Evolutionary conservation across 2,329 filamentous ascomycete species (phyloP), one percentile per base, ranked within the genome.

Genomic region (Pestalotiopsis sp.): DNA sequence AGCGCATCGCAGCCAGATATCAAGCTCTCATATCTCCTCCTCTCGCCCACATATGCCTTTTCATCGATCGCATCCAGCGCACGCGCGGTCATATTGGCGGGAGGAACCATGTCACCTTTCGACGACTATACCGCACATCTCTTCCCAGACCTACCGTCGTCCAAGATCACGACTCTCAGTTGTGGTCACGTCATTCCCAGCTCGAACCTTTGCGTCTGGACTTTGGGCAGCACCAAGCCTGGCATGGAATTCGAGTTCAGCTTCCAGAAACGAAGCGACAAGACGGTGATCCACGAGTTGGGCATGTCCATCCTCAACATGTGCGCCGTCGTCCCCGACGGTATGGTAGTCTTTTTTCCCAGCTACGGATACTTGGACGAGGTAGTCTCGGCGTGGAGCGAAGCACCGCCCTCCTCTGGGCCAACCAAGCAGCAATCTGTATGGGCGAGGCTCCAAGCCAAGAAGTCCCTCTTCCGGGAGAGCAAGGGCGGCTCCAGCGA

Each of bases 81-180:
- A 0, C 87, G 94, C 69, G 93, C 95, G 2, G 92, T 99, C 3
- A 92, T 99, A 57, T 84, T 99, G 3, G 96, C 95, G 0, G 96
- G 96, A 69, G 96, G 96, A 25, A 99, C 96, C 31, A 98, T 99
- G 96, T 97, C 96, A 2, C 96, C 96, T 0, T 97, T 98, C 83
- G 89, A 91, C 27, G 96, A 98, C 81, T 99, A 97, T 80, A 90
- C 88, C 45, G 87, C 92, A 4, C 93, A 98, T 74, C 85, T 99
- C 0, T 96, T 99, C 71, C 93, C 95, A 0, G 91, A 93, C 63
- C 79, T 97, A 0, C 78, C 87, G 0, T 73, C 85, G 0, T 80
- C 83, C 0, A 89, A 89, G 68, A 87, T 98, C 59, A 91, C 87
- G 11, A 97, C 93, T 0, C 87, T 98, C 38, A 98, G 94, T 73